Base-by-base conservation (phyloP, 768 basidiomycete species). In the Tephrocybe sp. region DNA sequence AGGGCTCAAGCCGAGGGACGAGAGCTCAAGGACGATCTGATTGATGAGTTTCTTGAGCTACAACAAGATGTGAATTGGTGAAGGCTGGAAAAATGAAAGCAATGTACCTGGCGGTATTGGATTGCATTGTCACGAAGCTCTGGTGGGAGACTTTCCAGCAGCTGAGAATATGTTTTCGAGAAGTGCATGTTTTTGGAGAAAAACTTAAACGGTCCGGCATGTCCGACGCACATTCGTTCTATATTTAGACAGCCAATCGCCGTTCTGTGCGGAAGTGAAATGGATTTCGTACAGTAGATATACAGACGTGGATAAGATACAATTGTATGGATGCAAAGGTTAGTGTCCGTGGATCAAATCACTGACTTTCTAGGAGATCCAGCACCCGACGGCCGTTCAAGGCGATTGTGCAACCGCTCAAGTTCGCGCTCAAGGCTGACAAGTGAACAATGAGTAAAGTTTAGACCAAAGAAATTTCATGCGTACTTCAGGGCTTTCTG, bases 1-100 rank as follows among this genome's bases (percentile, higher is more conserved):
- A 4, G 81, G 81, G 49, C 69, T 70, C 5, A 84, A 68, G 0
- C 90, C 94, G 19, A 92, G 70, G 2, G 79, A 75, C 3, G 79
- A 73, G 15, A 97, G 82, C 65, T 97, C 94, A 9, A 70, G 66
- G 1, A 88, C 90, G 30, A 93, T 80, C 61, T 84, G 77, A 54
- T 90, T 88, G 57, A 97, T 94, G 24, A 94, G 70, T 58, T 89
- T 92, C 70, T 97, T 97, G 48, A 97, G 82, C 88, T 95, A 57
- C 34, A 55, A 11, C 39, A 16, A 40, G 34, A 22, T 23, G 18
- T 50, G 45, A 43, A 42, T 21, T 25, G 31, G 13, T 3, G 50
- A 29, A n/a, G 47, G 13, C 19, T 33, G 33, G 9, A 12, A n/a
- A 37, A 48, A 19, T 16, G 31, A 37, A 11, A 27, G 8, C 33